Conservation (phyloP, 257 asterid genomes). For the Petrea volubilis region DNA sequence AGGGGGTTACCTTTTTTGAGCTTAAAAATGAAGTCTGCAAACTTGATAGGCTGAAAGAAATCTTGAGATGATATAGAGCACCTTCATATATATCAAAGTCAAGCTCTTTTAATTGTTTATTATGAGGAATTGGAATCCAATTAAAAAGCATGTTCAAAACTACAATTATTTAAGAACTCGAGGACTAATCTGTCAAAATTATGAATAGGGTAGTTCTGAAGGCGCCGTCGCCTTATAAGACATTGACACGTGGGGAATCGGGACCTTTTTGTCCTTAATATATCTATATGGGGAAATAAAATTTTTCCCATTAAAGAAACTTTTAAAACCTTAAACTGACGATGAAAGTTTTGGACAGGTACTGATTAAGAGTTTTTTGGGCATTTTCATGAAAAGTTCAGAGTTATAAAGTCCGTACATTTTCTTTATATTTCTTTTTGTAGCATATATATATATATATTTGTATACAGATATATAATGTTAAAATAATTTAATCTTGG, state of each 20-base stretch:
- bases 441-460: not conserved
- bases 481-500: not conserved
- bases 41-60: not conserved
- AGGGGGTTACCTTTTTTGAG: slow-evolving; percentile 6
- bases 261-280: not conserved
- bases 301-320: not conserved
- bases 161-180: not conserved
- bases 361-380: not conserved
- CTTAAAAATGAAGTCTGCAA: slow-evolving; percentile 5
- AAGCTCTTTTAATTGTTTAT: slow-evolving; percentile 14
- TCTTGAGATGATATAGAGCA: not conserved
- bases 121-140: no score
- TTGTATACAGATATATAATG: not conserved
- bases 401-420: not conserved
- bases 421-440: no score
- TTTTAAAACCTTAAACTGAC: slow-evolving; percentile 20
- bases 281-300: slow-evolving; percentile 21
- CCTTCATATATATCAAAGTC: slow-evolving; percentile 22
- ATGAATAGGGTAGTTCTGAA: not conserved
- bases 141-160: not conserved
- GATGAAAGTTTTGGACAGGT: not conserved
- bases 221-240: slow-evolving; percentile 22
- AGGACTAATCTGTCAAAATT: slow-evolving; percentile 19
- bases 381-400: slow-evolving; percentile 8
- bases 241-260: slow-evolving; percentile 30